Percentiles rank a stretch among this genome's conserved stretches.
Conservation (phyloP, 352 stramenopile species). For the Aphanomyces stellatus region DNA sequence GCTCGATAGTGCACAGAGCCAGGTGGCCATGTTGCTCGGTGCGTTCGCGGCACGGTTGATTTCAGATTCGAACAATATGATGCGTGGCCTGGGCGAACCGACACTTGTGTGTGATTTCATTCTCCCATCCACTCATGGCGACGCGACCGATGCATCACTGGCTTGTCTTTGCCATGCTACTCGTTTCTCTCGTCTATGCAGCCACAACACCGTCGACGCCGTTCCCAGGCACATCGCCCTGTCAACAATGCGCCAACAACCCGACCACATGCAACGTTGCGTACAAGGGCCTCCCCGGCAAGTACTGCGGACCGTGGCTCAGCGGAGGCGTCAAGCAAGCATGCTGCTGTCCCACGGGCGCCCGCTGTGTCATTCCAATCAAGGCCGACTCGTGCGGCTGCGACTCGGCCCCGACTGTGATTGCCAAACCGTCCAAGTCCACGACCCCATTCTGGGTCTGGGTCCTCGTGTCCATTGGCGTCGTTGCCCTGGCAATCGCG, state of each 20-base stretch:
- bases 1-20: too few relatives aligned
- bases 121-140: too few relatives aligned
- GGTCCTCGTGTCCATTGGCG: conserved; percentile 2
- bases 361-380: conserved; percentile 10
- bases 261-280: conserved; percentile 1
- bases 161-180: too few relatives aligned
- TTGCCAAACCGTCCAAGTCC: background rate
- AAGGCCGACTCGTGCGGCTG: conserved; percentile 12
- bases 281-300: conserved; percentile 16
- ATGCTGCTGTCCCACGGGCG: conserved; percentile 13
- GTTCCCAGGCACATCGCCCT: background rate
- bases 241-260: background rate
- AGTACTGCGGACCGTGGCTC: conserved; percentile 19
- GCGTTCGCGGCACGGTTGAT: too few relatives aligned
- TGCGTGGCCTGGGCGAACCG: too few relatives aligned
- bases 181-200: too few relatives aligned
- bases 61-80: too few relatives aligned
- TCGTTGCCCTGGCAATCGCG: background rate
- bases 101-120: too few relatives aligned
- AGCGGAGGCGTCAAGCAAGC: conserved; percentile 19
- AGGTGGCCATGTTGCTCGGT: too few relatives aligned
- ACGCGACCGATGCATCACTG: too few relatives aligned
- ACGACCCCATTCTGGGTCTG: conserved; percentile 10
- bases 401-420: background rate
- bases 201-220: too few relatives aligned